These are phyloP conservation scores for Russula earlei DNA, from an alignment of 768 basidiomycete genomes.

Conservation along the genomic window DNA sequence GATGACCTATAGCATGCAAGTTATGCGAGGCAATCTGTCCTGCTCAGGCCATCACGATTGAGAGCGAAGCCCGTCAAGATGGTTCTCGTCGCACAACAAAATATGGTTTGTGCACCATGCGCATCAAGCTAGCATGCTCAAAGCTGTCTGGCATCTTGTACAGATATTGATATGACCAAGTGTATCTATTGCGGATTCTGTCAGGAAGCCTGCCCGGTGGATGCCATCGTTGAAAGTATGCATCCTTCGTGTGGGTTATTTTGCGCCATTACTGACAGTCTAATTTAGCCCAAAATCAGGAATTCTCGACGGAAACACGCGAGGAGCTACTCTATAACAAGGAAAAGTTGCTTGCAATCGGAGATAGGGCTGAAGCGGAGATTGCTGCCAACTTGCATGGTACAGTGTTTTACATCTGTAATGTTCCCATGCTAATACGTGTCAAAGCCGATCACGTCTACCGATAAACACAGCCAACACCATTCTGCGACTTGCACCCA, in stretches of 20 bases:
- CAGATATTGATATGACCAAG: conserved; percentile 99
- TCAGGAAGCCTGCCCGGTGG: conserved; percentile 98
- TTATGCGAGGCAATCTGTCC: conserved; percentile 99
- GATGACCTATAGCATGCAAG: conserved; percentile 71
- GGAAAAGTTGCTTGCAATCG: conserved; percentile 94
- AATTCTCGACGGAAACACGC: conserved; percentile 94
- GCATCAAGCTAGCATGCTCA: background rate
- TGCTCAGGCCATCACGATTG: conserved; percentile 98
- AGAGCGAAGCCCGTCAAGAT: conserved; percentile 92
- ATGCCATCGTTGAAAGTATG: conserved; percentile 98
- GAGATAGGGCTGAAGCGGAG: conserved; percentile 94
- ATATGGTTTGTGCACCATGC: conserved; percentile 55
- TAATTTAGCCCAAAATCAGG: conserved; percentile 83
- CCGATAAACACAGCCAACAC: conserved; percentile 40
- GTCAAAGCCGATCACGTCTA: conserved; percentile 76
- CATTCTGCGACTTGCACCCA: background rate
- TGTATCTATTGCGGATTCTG: conserved; percentile 99
- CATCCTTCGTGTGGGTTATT: conserved; percentile 11
- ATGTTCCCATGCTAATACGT: conserved; percentile 19
- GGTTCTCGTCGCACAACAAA: conserved; percentile 95
- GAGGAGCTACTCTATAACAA: conserved; percentile 99
- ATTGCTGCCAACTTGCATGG: conserved; percentile 89
- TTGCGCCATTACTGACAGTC: background rate
- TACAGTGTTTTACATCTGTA: conserved; percentile 28
- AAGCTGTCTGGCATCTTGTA: background rate